Evolutionary conservation across 2,329 filamentous ascomycete species (phyloP).

Genomic region (Penicillium sp.): DNA sequence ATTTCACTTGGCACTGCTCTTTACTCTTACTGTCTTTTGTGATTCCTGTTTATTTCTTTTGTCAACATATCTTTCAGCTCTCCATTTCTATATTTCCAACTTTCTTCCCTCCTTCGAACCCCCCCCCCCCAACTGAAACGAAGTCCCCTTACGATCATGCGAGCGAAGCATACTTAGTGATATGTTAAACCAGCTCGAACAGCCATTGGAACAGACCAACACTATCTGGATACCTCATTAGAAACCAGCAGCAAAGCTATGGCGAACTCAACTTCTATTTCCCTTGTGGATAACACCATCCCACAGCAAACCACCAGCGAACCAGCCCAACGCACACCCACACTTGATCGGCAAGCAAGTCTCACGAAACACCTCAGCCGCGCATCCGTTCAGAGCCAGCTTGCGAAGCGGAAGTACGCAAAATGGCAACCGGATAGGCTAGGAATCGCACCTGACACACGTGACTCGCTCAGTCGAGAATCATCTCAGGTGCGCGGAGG

Average conservation of each 20-base stretch:
- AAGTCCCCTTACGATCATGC: constrained; percentile 9
- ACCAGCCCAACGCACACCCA: constrained; percentile 21
- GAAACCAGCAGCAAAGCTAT: constrained; percentile 15
- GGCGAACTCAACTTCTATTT: constrained; percentile 30
- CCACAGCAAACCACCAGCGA: constrained; percentile 27
- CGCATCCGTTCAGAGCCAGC: constrained; percentile 40
- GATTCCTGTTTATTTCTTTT: constrained; percentile 1
- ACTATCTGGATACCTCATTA: not conserved
- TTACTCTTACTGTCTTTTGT: not conserved
- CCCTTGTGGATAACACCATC: constrained; percentile 43
- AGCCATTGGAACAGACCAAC: not conserved
- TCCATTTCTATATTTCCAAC: not conserved
- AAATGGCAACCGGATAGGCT: constrained; percentile 58
- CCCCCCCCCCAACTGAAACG: not conserved
- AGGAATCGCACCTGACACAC: constrained; percentile 39
- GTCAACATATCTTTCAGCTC: not conserved
- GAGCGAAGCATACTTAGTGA: not conserved
- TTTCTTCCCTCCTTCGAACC: not conserved
- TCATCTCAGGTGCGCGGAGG: constrained; percentile 21
- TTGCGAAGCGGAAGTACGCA: constrained; percentile 47
- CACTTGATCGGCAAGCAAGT: constrained; percentile 20
- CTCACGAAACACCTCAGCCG: constrained; percentile 34
- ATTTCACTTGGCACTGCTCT: not conserved
- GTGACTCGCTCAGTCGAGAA: constrained; percentile 16
- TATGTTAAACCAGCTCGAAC: not conserved